Evolutionary conservation across 2,329 filamentous ascomycete genomes (phyloP).

Genomic region (Colletotrichum sp.): DNA sequence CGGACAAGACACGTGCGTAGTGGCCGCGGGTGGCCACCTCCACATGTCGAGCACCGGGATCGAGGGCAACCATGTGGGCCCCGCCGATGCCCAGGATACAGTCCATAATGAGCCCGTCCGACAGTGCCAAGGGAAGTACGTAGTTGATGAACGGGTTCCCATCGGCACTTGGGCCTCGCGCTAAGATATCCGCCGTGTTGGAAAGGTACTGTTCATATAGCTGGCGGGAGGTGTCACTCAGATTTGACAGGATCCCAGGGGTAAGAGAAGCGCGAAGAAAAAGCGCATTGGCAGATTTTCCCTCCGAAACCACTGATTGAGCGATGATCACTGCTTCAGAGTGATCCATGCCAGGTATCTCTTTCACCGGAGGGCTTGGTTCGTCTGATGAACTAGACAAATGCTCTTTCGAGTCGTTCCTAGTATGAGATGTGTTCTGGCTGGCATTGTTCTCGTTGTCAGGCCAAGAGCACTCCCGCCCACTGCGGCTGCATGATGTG

Average conservation of each 20-base stretch:
- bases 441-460: neutral
- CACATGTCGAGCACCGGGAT: accelerated
- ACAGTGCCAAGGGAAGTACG: neutral
- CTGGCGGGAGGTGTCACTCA: neutral
- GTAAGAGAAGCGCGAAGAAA: neutral
- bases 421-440: neutral
- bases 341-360: neutral
- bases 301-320: neutral
- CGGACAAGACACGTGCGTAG: neutral
- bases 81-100: neutral
- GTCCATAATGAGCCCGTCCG: neutral
- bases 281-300: accelerated
- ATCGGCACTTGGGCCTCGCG: neutral
- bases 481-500: neutral
- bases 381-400: neutral
- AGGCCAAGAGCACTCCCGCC: neutral
- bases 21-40: neutral
- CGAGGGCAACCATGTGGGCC: neutral
- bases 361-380: accelerated
- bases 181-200: neutral
- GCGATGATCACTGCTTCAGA: neutral
- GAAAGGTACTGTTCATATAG: neutral
- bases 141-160: neutral
- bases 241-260: neutral
- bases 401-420: accelerated